A percentile compares a stretch with the other conserved stretches of the same genome.
Conservation (phyloP, 2,329 filamentous ascomycete species). For the Pseudogymnoascus sp. region DNA sequence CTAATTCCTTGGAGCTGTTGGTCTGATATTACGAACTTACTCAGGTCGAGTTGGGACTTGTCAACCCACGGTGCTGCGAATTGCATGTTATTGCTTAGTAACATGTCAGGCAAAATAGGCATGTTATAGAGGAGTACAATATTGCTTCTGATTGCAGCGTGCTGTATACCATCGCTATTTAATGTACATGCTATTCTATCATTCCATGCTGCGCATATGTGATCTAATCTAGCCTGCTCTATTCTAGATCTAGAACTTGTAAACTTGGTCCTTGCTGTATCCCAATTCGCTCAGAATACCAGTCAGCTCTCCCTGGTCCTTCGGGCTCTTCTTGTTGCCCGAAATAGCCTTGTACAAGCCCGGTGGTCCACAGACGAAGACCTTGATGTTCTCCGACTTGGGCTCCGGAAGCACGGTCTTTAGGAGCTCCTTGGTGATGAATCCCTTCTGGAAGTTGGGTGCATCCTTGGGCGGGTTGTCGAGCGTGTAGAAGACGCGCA, state of each 20-base stretch:
- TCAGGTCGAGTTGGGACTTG: background rate
- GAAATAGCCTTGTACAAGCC: constrained; percentile 90
- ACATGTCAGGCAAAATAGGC: background rate
- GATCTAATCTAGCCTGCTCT: background rate
- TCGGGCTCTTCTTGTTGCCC: constrained; percentile 82
- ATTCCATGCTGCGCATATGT: background rate
- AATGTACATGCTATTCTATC: constrained; percentile 3
- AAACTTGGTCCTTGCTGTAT: constrained; percentile 82
- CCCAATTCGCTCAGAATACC: constrained; percentile 76
- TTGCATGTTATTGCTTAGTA: background rate
- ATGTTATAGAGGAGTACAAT: background rate
- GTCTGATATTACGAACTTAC: background rate
- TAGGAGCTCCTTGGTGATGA: constrained; percentile 81
- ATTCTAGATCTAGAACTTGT: constrained; percentile 65
- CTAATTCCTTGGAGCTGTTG: background rate
- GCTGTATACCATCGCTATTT: background rate
- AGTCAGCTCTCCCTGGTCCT: constrained; percentile 84
- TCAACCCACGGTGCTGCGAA: background rate
- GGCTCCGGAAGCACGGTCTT: constrained; percentile 94
- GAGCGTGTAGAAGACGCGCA: constrained; percentile 90
- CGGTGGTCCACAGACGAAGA: constrained; percentile 93
- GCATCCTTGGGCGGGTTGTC: constrained; percentile 77
- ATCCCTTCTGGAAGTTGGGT: constrained; percentile 64
- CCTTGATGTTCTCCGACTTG: constrained; percentile 85
- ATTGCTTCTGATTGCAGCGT: background rate